Evolutionary conservation across 257 asterid species (phyloP).

Genomic region (Rubia yunnanensis): DNA sequence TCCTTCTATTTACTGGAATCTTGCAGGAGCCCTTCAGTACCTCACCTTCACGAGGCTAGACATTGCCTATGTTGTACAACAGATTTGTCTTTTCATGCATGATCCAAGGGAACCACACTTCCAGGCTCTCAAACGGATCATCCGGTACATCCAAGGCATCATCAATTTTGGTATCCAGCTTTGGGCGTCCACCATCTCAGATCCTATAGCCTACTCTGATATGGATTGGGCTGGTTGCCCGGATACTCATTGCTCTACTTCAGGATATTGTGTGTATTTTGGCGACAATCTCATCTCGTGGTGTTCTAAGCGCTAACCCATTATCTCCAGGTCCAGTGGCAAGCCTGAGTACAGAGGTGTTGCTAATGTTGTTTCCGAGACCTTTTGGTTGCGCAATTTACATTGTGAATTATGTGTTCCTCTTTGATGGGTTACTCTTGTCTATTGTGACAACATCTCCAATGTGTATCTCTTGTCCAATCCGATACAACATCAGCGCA

Average conservation of each 20-base stretch:
- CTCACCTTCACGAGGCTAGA: no score
- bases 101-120: no score
- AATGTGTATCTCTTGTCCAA: background rate
- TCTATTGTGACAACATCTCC: background rate
- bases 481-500: background rate
- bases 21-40: no score
- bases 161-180: no score
- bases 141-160: no score
- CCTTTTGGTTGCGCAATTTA: background rate
- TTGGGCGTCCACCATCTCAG: no score
- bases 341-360: background rate
- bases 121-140: no score
- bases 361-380: background rate
- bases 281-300: background rate
- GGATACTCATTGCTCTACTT: background rate
- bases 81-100: no score
- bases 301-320: background rate
- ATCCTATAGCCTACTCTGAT: background rate
- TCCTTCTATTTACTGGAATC: no score
- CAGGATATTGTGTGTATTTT: background rate
- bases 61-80: no score
- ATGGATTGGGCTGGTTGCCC: background rate
- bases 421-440: background rate
- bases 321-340: background rate
- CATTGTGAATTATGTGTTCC: background rate